Conservation (phyloP, 73 alveolate genomes). For the Tetrahymena malaccensis region DNA sequence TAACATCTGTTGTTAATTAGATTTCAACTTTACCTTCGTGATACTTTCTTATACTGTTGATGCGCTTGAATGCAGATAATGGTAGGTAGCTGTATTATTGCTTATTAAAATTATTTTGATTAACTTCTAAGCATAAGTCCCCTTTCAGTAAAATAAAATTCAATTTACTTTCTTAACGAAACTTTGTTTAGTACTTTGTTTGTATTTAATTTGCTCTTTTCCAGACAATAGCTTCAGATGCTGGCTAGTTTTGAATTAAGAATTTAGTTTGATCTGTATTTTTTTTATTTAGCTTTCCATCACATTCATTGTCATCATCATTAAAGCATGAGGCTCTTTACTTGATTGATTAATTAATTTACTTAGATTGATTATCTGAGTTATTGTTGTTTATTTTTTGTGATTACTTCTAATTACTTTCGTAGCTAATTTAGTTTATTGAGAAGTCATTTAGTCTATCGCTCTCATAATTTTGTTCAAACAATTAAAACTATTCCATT, state of each 20-base stretch:
- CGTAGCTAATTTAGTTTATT: background rate
- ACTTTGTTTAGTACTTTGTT: background rate
- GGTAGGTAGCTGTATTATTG: background rate
- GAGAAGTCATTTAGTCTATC: background rate
- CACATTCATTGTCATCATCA: background rate
- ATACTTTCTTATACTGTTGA: background rate
- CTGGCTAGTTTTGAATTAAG: background rate
- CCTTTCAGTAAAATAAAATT: background rate
- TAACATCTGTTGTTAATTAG: background rate
- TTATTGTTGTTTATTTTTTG: background rate
- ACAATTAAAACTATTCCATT: background rate
- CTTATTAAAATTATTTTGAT: background rate
- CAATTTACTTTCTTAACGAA: background rate
- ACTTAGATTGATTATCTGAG: background rate
- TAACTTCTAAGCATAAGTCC: background rate
- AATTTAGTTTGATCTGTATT: too few species aligned
- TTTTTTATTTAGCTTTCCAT: background rate
- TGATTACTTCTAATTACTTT: background rate
- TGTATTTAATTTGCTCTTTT: background rate
- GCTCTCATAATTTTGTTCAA: background rate
- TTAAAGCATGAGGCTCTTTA: background rate
- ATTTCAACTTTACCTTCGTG: background rate
- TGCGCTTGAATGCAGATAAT: background rate
- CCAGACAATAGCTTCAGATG: background rate
- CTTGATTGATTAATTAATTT: background rate